Conservation (phyloP, 106 monocot species). For the Xerophyta viscosa region DNA sequence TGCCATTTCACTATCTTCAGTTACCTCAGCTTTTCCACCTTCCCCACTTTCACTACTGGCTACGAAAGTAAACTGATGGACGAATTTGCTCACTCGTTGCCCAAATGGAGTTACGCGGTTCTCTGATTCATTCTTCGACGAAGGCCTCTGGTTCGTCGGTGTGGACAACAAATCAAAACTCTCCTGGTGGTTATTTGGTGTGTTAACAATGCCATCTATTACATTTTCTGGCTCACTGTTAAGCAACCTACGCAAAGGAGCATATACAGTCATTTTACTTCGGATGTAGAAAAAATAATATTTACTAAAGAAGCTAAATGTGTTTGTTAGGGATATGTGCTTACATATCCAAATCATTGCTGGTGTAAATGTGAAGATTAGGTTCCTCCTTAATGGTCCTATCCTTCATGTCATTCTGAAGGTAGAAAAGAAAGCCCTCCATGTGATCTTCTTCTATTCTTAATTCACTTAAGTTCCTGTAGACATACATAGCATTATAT, state of each 20-base stretch:
- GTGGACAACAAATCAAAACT: conserved; percentile 17
- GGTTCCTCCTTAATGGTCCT: conserved; percentile 66
- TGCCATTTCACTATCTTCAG: conserved; percentile 19
- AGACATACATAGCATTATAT: too few relatives aligned
- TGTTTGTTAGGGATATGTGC: conserved; percentile 5
- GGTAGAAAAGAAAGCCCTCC: conserved; percentile 75
- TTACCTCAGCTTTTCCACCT: neutral
- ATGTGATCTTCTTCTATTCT: conserved; percentile 43
- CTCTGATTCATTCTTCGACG: conserved; percentile 22
- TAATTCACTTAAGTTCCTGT: conserved; percentile 65
- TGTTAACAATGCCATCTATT: conserved; percentile 25
- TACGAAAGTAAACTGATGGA: conserved; percentile 48
- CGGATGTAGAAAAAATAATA: neutral
- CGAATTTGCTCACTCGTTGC: conserved; percentile 70
- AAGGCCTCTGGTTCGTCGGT: conserved; percentile 36
- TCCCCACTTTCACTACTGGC: conserved; percentile 10
- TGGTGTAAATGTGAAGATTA: conserved; percentile 79
- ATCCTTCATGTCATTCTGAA: conserved; percentile 79
- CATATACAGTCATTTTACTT: neutral
- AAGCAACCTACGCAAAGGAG: conserved; percentile 43
- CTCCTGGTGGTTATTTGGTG: conserved; percentile 38
- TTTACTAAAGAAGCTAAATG: neutral
- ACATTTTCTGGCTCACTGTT: conserved; percentile 28
- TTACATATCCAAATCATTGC: conserved; percentile 74
- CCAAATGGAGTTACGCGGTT: conserved; percentile 75